Base-by-base conservation (phyloP, 129 eudicot species). In the Silybum marianum region DNA sequence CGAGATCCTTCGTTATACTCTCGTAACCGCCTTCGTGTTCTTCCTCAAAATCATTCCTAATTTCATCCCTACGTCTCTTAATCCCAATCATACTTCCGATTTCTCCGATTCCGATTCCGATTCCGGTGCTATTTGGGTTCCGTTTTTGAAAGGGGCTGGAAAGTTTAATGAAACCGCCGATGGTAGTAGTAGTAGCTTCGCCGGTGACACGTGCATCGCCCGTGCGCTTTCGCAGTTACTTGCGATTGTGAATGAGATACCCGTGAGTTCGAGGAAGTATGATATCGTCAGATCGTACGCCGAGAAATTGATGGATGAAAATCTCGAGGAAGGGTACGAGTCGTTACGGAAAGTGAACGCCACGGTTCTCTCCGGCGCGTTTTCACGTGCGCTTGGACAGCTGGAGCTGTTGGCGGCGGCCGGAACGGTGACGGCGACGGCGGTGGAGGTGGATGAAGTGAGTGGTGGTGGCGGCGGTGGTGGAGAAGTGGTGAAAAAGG, bases 211-310 rank as follows among this genome's bases (percentile, higher is more conserved):
- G 36, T 86, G 96, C 68, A 87, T 94, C 7, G 84, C 91, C 9
- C 90, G 98, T 51, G 93, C 98, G 13, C 90, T 94, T 1, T 26
- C 81, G 0, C 98, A 94, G 63, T 76, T 94, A 71, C 81, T 94
- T n/a, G 65, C 84, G 0, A 71, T 90, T 1, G 73, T 92, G 26
- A 94, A 82, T 23, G 95, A 87, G 75, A 75, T 92, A 12, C 98
- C 98, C 0, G 95, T 91, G 1, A 94, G 86, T 63, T 94, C 98
- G 0, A 81, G 98, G 2, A 94, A 94, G 78, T 94, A 94, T 78
- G 96, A 94, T 23, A 74, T 89, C 22, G 96, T 92, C 1, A 80
- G 95, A 24, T 84, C 90, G 7, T 73, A 91, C 24, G 90, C 91
- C 2, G 98, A 92, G 84, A 91, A 83, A 78, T 21, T 94, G 6